A percentile compares a stretch with the other conserved stretches of the same genome.
phyloP scores from a whole-genome alignment of 768 basidiomycete genomes.

The Agaricus blazei region DNA sequence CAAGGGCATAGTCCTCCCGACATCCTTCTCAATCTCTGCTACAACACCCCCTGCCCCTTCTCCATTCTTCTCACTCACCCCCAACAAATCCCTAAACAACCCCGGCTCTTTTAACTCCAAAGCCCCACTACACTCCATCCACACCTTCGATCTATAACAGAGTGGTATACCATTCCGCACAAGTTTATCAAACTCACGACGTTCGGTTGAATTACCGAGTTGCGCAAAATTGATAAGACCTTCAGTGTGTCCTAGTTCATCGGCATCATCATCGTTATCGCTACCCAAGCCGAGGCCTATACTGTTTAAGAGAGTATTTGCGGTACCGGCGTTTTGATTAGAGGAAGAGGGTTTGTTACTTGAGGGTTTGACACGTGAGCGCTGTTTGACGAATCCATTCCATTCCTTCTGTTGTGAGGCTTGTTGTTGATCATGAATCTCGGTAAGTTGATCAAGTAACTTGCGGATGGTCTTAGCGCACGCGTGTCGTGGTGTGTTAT shows the following conservation, averaged over 20 bases:
- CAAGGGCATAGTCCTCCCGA: conserved; percentile 85
- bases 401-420: conserved; percentile 67
- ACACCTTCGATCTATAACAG: conserved; percentile 80
- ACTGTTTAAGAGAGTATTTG: conserved; percentile 65
- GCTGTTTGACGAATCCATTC: conserved; percentile 80
- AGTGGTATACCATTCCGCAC: conserved; percentile 87
- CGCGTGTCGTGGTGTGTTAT: conserved; percentile 65
- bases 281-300: conserved; percentile 14
- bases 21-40: conserved; percentile 94
- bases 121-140: conserved; percentile 92
- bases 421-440: conserved; percentile 81
- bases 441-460: conserved; percentile 72
- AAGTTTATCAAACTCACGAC: conserved; percentile 73
- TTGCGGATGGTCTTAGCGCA: conserved; percentile 70
- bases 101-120: conserved; percentile 92
- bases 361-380: conserved; percentile 41
- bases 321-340: conserved; percentile 36
- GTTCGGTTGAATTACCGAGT: conserved; percentile 76
- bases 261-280: conserved; percentile 47
- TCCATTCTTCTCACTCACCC: conserved; percentile 34
- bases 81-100: conserved; percentile 78
- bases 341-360: conserved; percentile 16
- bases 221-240: conserved; percentile 90
- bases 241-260: conserved; percentile 76
- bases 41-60: conserved; percentile 43